phyloP scores from a whole-genome alignment of 2,329 filamentous ascomycete genomes.

The Aspergillus sp. region DNA sequence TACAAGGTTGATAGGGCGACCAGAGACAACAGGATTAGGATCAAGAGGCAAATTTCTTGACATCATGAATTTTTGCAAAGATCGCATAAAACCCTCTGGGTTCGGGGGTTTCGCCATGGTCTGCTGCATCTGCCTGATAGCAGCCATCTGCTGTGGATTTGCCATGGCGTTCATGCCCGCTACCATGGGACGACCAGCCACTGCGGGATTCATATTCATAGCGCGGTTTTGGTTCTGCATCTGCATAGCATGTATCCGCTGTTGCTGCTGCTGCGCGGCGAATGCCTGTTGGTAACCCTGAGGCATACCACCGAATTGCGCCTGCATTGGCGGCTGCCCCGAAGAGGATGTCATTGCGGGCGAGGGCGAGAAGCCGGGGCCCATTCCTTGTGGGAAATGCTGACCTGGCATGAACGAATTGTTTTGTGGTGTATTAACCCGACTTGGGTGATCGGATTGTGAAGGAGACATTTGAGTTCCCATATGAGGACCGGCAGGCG shows the following conservation, averaged over 20 bases:
- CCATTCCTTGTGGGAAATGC: slow-evolving; percentile 40
- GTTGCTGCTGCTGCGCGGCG: slow-evolving; percentile 66
- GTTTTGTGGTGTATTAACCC: slow-evolving; percentile 69
- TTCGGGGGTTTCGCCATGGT: slow-evolving; percentile 42
- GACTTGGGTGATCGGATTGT: slow-evolving; percentile 69
- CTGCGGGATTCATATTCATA: slow-evolving; percentile 45
- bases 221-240: slow-evolving; percentile 74
- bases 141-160: slow-evolving; percentile 44
- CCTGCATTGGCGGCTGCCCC: slow-evolving; percentile 44
- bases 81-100: slow-evolving; percentile 72
- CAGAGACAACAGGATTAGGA: slow-evolving; percentile 68
- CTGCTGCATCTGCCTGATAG: slow-evolving; percentile 52
- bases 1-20: slow-evolving; percentile 72
- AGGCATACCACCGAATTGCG: slow-evolving; percentile 53
- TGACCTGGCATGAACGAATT: slow-evolving; percentile 63
- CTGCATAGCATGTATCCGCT: slow-evolving; percentile 74
- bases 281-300: slow-evolving; percentile 58
- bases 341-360: slow-evolving; percentile 41
- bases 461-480: slow-evolving; percentile 71
- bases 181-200: slow-evolving; percentile 34
- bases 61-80: slow-evolving; percentile 74
- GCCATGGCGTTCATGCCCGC: slow-evolving; percentile 40
- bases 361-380: slow-evolving; percentile 43
- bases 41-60: slow-evolving; percentile 73
- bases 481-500: slow-evolving; percentile 72